Evolutionary conservation across 495 filamentous ascomycete genomes (phyloP), one percentile per base, ranked within the genome.

Genomic region (Cairneyella variabilis): DNA sequence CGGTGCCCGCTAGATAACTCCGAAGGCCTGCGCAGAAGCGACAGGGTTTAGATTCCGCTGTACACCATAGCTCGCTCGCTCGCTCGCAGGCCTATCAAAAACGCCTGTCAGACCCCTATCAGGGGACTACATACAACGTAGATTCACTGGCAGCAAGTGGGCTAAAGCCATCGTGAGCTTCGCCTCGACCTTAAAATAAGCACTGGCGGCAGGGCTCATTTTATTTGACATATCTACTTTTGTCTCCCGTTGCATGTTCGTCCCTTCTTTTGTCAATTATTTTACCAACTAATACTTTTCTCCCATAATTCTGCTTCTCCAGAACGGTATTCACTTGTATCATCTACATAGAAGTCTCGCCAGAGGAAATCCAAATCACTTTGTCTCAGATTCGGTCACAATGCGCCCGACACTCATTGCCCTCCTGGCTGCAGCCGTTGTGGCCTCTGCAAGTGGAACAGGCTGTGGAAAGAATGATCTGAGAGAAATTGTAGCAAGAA

Each of bases 361-460:
- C 37, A 40, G 37, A 12, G 2, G 17, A n/a, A n/a, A n/a, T n/a
- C n/a, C n/a, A n/a, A n/a, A n/a, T n/a, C n/a, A n/a, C n/a, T n/a
- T n/a, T n/a, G n/a, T n/a, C n/a, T n/a, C n/a, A n/a, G n/a, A 22
- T 2, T 17, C 34, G 26, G 28, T 25, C 34, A 58, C 0, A 37
- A 62, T 62, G 59, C 54, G 56, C 28, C 25, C 26, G 8, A 48
- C 21, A n/a, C 51, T 62, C 7, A 16, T 62, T 0, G 21, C 28
- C 18, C 42, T 62, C n/a, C 17, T 53, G 44, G 38, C 48, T 14
- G 37, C 34, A 30, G 51, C 56, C 38, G 34, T 49, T 4, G 21
- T 44, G 43, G 54, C 53, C 28, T 55, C 32, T 53, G 51, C 51
- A 8, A 48, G 50, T 4, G 38, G 41, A 40, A 37, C 18, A 18